Conservation (phyloP, 352 stramenopile species). For the Globisporangium sylvaticum region DNA sequence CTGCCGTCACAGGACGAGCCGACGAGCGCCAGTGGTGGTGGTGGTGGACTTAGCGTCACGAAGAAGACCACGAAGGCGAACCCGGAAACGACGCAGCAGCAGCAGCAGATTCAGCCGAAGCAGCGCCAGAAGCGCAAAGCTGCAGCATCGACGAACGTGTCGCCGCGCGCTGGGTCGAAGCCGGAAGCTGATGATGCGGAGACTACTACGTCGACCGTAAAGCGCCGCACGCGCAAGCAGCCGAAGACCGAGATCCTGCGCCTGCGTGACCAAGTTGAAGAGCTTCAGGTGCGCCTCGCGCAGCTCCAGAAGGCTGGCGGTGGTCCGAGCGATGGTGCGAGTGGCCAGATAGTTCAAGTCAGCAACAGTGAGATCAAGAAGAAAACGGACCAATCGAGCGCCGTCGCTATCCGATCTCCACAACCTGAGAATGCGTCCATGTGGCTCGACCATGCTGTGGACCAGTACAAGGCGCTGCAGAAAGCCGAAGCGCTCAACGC, state of each 20-base stretch:
- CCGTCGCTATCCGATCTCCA: neutral
- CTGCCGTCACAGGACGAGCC: neutral
- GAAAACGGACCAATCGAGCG: neutral
- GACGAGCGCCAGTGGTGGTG: neutral
- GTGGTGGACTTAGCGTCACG: neutral
- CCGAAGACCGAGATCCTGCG: constrained; percentile 13
- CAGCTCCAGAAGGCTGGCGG: constrained; percentile 12
- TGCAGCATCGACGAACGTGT: neutral
- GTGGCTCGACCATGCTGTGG: constrained; percentile 12
- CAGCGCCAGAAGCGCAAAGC: constrained; percentile 10
- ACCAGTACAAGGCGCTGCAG: constrained; percentile 14
- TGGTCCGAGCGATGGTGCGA: neutral
- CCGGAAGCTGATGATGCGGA: neutral
- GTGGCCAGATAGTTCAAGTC: neutral
- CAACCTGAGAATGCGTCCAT: constrained; percentile 2
- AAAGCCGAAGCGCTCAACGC: constrained; percentile 8
- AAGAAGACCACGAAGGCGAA: neutral
- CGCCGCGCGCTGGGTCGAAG: neutral
- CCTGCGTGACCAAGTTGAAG: constrained; percentile 12
- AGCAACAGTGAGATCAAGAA: neutral
- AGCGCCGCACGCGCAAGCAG: constrained; percentile 11
- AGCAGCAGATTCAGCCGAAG: neutral
- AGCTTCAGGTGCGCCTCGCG: constrained; percentile 10
- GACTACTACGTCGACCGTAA: neutral
- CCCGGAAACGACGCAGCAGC: neutral